Conservation (phyloP, 371 early-diverging fungal genomes). For the Rhizopus delemar region DNA sequence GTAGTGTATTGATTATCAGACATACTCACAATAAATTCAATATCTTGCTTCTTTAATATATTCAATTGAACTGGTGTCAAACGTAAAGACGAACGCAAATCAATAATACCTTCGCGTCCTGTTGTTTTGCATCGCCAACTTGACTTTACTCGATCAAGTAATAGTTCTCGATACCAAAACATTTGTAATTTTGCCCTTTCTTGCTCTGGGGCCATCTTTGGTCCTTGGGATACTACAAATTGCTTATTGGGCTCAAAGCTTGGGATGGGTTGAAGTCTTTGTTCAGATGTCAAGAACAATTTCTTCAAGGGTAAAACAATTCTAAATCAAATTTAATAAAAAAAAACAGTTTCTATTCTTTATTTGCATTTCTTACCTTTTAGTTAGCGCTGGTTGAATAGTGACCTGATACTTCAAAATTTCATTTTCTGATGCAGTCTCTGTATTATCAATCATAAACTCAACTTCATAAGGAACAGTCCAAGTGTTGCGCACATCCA, state of each 20-base stretch:
- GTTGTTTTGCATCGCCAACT: slow-evolving; percentile 55
- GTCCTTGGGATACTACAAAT: slow-evolving; percentile 72
- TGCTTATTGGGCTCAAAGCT: slow-evolving; percentile 73
- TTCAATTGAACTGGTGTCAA: slow-evolving; percentile 57
- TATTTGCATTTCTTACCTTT: slow-evolving; percentile 14
- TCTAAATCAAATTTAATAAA: slow-evolving; percentile 21
- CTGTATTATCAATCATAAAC: slow-evolving; percentile 59
- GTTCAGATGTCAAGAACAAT: slow-evolving; percentile 57
- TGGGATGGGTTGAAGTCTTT: slow-evolving; percentile 66
- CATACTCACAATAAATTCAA: slow-evolving; percentile 58
- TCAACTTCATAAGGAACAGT: slow-evolving; percentile 68
- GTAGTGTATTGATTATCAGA: slow-evolving; percentile 23
- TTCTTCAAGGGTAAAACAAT: slow-evolving; percentile 73
- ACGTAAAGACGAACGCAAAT: slow-evolving; percentile 55
- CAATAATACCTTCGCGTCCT: slow-evolving; percentile 56
- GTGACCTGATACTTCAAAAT: slow-evolving; percentile 8
- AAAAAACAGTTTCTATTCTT: not conserved
- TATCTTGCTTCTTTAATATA: slow-evolving; percentile 63
- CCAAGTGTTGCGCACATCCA: slow-evolving; percentile 82
- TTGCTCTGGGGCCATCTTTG: slow-evolving; percentile 55
- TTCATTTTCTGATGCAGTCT: not conserved
- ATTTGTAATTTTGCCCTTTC: slow-evolving; percentile 64
- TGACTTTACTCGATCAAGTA: slow-evolving; percentile 60
- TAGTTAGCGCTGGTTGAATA: slow-evolving; percentile 45
- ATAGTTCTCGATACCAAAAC: slow-evolving; percentile 80